Evolutionary conservation across 257 asterid genomes (phyloP).

Genomic region (Mitragyna speciosa): DNA sequence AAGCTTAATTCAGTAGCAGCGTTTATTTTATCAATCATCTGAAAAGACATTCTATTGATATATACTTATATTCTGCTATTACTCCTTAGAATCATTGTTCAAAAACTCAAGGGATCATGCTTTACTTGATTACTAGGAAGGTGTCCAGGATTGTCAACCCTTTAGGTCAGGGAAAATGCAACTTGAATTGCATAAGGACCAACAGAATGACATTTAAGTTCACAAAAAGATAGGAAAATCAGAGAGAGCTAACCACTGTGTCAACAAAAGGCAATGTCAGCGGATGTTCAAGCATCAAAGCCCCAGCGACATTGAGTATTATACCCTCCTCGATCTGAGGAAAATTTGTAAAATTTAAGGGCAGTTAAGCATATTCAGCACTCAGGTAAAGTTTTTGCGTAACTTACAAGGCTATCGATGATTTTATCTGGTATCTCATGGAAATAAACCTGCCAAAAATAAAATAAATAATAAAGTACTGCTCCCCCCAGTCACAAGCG

Average conservation of each 20-base stretch:
- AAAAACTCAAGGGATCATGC: background rate
- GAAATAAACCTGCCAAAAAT: conserved; percentile 66
- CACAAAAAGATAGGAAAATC: background rate
- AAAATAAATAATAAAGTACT: background rate
- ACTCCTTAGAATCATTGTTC: background rate
- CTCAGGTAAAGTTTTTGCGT: conserved; percentile 2
- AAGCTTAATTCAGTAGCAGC: background rate
- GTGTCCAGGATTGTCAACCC: background rate
- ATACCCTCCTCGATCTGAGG: conserved; percentile 76
- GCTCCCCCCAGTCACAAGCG: background rate
- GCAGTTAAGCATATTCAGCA: conserved; percentile 15
- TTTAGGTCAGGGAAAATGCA: background rate
- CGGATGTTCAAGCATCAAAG: conserved; percentile 94
- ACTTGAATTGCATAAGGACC: no score
- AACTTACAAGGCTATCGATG: conserved; percentile 67
- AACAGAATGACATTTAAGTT: background rate
- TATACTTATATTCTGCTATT: background rate
- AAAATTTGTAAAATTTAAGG: conserved; percentile 18
- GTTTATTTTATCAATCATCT: background rate
- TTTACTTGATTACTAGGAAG: background rate
- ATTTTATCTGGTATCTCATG: conserved; percentile 82
- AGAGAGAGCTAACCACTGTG: conserved; percentile 54
- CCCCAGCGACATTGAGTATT: conserved; percentile 78
- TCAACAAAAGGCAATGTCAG: conserved; percentile 72
- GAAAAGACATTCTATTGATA: background rate